Base-by-base conservation (phyloP, 805 yeast genomes). In the Saturnispora sanitii region DNA sequence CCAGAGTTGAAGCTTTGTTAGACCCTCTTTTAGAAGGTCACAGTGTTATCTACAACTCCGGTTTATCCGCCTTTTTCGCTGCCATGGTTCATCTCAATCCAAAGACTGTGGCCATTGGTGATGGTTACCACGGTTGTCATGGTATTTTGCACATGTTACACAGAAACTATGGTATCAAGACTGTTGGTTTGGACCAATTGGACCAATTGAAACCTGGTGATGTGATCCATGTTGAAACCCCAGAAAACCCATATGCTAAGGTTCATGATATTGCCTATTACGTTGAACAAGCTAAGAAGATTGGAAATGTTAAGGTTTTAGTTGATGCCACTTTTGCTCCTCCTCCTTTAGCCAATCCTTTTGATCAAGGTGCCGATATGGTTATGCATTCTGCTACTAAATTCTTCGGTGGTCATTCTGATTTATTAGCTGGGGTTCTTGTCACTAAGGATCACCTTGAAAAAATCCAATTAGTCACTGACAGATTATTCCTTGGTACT, bases 331-430 rank as follows among this genome's bases (percentile, higher is more conserved):
- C 96, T 0, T 84, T 90, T 61, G 96, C 95, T 8, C 95, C 96
- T 17, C 94, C 94, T 12, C 95, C 95, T 15, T 62, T 87, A 43
- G 82, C 77, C 51, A 74, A 85, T 45, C 90, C 94, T 4, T 85
- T 86, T 62, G 68, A 69, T 30, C 80, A 74, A 52, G 95, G 90
- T 36, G 95, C 82, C 23, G 96, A 90, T 58, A 62, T 86, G 49
- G 77, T 90, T n/a, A 66, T 90, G 73, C 96, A 88, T 59, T 85
- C 96, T 1, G 95, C 87, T 1, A 88, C 96, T 1, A 88, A 88
- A 57, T 90, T 81, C 62, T 81, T 86, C 54, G 96, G 95, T 30
- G 96, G 97, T n/a, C 96, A 88, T 61, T 83, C 94, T 6, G 96
- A 88, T 58, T 64, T 87, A 33, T 65, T 88, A 38, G 87, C 95